phyloP scores from a whole-genome alignment of 2,329 filamentous ascomycete species.

The Monosporascus sp. region DNA sequence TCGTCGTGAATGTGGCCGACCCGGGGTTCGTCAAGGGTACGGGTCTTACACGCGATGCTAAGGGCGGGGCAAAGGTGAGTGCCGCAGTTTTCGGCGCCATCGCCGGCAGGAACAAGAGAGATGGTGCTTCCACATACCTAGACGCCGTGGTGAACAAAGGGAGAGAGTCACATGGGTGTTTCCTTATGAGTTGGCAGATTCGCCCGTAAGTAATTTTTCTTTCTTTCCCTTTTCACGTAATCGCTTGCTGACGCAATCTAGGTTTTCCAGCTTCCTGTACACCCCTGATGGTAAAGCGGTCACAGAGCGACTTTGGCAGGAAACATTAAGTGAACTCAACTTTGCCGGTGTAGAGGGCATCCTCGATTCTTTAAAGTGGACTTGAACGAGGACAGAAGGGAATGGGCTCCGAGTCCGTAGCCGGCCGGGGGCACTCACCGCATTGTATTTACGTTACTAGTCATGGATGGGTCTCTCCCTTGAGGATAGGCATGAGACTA shows the following conservation, averaged over 20 bases:
- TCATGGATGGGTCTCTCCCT: too few species aligned
- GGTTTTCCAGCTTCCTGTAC: constrained; percentile 6
- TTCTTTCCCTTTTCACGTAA: constrained; percentile 3
- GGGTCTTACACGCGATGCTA: constrained; percentile 28
- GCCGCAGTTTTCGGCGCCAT: constrained; percentile 12
- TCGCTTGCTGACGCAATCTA: not conserved
- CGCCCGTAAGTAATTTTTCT: constrained; percentile 32
- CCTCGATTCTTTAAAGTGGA: constrained; percentile 4
- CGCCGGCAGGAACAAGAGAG: constrained; percentile 26
- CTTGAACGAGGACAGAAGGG: not conserved
- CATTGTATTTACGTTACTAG: too few species aligned
- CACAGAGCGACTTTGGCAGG: constrained; percentile 8
- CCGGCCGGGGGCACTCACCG: too few species aligned
- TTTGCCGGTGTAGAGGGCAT: constrained; percentile 3
- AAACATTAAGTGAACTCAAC: constrained; percentile 10
- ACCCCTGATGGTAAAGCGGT: constrained; percentile 5
- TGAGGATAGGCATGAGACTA: too few species aligned
- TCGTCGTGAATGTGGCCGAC: constrained; percentile 41
- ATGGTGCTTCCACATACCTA: constrained; percentile 41
- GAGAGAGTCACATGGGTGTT: constrained; percentile 45
- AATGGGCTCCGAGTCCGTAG: too few species aligned
- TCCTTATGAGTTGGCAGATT: constrained; percentile 43
- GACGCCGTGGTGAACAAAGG: constrained; percentile 42
- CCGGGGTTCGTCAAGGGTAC: constrained; percentile 41
- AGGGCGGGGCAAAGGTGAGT: constrained; percentile 6